Evolutionary conservation across 495 filamentous ascomycete genomes (phyloP).

Genomic region (Saxispiralis lemnorum): DNA sequence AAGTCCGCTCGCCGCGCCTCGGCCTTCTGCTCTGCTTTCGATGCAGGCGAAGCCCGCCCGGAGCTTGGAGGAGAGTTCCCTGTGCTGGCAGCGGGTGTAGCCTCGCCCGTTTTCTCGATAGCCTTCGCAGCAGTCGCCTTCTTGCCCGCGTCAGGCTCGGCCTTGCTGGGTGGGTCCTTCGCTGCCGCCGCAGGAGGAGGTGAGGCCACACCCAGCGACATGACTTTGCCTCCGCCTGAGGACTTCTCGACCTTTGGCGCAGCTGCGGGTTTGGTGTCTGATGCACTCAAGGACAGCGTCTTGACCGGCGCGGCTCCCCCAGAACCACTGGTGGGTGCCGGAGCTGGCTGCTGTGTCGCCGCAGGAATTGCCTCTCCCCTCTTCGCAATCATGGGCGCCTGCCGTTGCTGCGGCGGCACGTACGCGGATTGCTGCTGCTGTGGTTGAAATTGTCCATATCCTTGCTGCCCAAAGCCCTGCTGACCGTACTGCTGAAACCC

Average conservation of each 20-base stretch:
- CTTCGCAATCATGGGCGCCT: constrained; percentile 51
- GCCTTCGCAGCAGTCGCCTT: constrained; percentile 70
- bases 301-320: constrained; percentile 42
- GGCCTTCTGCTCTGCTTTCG: constrained; percentile 32
- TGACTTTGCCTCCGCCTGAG: constrained; percentile 19
- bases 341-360: constrained; percentile 14
- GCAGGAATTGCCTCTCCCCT: constrained; percentile 29
- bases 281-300: constrained; percentile 47
- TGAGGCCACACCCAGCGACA: constrained; percentile 13
- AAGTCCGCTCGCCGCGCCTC: constrained; percentile 54
- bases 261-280: constrained; percentile 20
- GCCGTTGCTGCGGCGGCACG: constrained; percentile 28
- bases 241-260: constrained; percentile 33
- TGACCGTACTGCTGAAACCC: constrained; percentile 34
- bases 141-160: constrained; percentile 38
- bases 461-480: constrained; percentile 33
- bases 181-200: constrained; percentile 22
- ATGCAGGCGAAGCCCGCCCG: constrained; percentile 53
- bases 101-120: constrained; percentile 58
- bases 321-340: constrained; percentile 18
- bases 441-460: constrained; percentile 25
- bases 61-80: constrained; percentile 65
- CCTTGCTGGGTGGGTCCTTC: constrained; percentile 33
- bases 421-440: constrained; percentile 33
- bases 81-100: constrained; percentile 32